Evolutionary conservation across 495 filamentous ascomycete species (phyloP), one percentile per base, ranked within the genome.

Genomic region (Aspergillus coremiiformis): DNA sequence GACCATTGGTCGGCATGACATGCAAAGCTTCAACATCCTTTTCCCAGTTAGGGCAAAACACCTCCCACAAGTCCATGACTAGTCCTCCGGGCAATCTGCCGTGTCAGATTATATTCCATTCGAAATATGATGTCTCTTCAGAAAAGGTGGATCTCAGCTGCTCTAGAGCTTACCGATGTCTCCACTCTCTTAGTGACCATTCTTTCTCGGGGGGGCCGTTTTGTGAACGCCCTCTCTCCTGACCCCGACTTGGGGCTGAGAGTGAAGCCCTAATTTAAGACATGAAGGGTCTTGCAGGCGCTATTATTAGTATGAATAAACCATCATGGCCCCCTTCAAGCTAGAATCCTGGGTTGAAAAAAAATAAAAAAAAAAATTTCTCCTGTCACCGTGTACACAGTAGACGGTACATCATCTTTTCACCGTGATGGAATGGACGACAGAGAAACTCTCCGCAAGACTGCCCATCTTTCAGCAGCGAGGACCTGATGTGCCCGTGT

Each of bases 401-500:
- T 32, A 44, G 45, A 44, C 23, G 45, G 45, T 45, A 46, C 35
- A 30, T 27, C 24, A 56, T 51, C 42, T 53, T 43, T 30, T 20
- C 17, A 11, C 14, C 26, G 17, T 29, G 27, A 47, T 47, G 44
- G 44, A 47, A 27, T 52, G 37, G 19, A 51, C 52, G 19, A 35
- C 12, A 12, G 54, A 61, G 24, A 57, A 61, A 27, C 20, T 54
- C 37, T 52, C 51, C 45, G 27, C 61, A 4, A 23, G 58, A 27
- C 19, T 54, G 17, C 53, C 60, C 20, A 46, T 54, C 23, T 59
- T 63, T 29, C 53, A 60, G 43, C 32, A 54, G 24, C 41, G 60
- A 22, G 60, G 60, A 4, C 60, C 60, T 8, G 51, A 58, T 35
- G 57, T 65, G 47, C 58, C 60, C 47, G 47, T 39, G n/a, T 50